Base-by-base conservation (phyloP, 2,329 filamentous ascomycete species). In the Pseudofabraea citricarpa region DNA sequence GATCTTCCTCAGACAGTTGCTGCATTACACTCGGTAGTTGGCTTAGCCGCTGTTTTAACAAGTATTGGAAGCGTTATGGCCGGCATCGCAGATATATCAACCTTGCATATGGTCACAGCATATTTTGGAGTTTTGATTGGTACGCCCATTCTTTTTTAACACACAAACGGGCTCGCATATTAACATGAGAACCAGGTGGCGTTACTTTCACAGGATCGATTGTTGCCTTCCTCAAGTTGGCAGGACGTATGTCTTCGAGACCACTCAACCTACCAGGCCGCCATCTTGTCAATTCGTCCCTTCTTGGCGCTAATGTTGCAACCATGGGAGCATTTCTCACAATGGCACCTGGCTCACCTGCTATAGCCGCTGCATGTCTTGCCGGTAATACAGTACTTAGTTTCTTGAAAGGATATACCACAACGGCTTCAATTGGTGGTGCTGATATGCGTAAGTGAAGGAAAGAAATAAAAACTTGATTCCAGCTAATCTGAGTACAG, bases 151-250 rank as follows among this genome's bases (percentile, higher is more conserved):
- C n/a, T n/a, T 15, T 37, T 32, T 7, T 40, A 20, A 37, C 8
- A 9, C 22, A 7, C 8, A 15, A 8, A 36, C 41, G 9, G 20
- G 22, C 39, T 35, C 13, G 18, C 7, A 15, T 3, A n/a, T 5
- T 27, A 45, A 41, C 39, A 32, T 13, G 9, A 20, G 13, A 2
- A 13, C n/a, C 32, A 74, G 72, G 77, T 52, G 90, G 90, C 43
- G 82, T 95, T 24, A 95, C 90, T 0, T 95, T 95, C 59, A 95
- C 89, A 0, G 90, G 90, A 2, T 93, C 87, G 2, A 83, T 95
- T 40, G 87, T 95, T 0, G 90, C 90, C 0, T 95, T 94, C 65
- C 64, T 94, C 59, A 95, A 95, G 63, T 79, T 95, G 2, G 83
- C 86, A 1, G 89, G 87, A 3, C 81, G 73, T 49, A 90, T 95